Evolutionary conservation across 192 early-diverging fungal species (phyloP).

Genomic region (Coemansia sp.): DNA sequence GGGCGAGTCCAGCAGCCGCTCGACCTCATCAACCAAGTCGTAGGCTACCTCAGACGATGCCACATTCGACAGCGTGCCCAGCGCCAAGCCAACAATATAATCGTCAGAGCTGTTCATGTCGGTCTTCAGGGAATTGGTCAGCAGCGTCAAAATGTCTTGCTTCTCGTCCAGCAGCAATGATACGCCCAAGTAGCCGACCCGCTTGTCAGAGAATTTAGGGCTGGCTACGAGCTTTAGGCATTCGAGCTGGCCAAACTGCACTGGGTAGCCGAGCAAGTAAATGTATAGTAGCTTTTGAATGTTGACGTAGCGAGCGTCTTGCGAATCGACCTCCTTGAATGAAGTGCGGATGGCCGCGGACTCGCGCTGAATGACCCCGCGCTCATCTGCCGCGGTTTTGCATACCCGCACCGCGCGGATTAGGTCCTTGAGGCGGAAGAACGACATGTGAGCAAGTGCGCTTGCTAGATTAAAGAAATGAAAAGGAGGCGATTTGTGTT

Average conservation of each 20-base stretch:
- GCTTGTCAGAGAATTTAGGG: constrained; percentile 91
- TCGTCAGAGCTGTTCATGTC: constrained; percentile 95
- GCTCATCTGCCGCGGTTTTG: constrained; percentile 98
- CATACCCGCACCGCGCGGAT: constrained; percentile 97
- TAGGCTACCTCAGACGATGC: constrained; percentile 94
- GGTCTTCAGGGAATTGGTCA: constrained; percentile 96
- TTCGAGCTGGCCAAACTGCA: constrained; percentile 99
- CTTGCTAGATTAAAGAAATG: neutral
- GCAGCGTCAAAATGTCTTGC: constrained; percentile 92
- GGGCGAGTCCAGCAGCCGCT: constrained; percentile 83
- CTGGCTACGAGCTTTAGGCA: constrained; percentile 97
- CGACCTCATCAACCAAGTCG: constrained; percentile 91
- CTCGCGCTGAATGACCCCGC: constrained; percentile 96
- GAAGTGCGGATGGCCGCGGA: constrained; percentile 93
- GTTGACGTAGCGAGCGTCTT: constrained; percentile 86
- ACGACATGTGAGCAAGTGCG: constrained; percentile 40
- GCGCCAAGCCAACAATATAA: constrained; percentile 94
- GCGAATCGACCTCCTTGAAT: constrained; percentile 91
- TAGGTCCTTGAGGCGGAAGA: constrained; percentile 69
- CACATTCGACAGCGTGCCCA: constrained; percentile 95
- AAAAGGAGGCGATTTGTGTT: neutral
- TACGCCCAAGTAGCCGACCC: constrained; percentile 97
- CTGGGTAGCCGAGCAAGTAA: constrained; percentile 97
- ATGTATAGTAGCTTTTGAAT: constrained; percentile 98
- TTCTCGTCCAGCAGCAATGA: constrained; percentile 98